phyloP scores from a whole-genome alignment of 768 basidiomycete species.

The Mycena chlorophos region DNA sequence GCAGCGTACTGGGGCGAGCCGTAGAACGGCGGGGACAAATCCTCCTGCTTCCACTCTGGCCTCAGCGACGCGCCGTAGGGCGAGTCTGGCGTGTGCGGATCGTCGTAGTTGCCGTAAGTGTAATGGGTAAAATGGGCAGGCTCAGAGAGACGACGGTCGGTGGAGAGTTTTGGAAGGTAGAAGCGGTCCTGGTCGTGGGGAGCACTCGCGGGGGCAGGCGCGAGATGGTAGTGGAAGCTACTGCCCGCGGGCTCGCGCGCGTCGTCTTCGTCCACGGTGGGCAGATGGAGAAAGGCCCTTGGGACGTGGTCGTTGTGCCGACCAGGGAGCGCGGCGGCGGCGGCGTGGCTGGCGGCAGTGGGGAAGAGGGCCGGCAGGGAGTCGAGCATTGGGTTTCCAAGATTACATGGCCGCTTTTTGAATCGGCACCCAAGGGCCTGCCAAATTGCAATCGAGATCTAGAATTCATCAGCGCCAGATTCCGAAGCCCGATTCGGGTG shows the following conservation, averaged over 20 bases:
- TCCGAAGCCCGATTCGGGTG: too few species aligned
- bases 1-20: conserved; percentile 43
- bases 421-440: not conserved
- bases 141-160: conserved; percentile 63
- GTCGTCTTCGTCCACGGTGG: conserved; percentile 1
- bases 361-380: conserved; percentile 1
- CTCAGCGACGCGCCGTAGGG: conserved; percentile 44
- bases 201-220: conserved; percentile 35
- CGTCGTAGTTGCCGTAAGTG: conserved; percentile 39
- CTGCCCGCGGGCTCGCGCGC: not conserved
- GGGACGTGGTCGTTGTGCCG: not conserved
- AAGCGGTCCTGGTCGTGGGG: conserved; percentile 48
- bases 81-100: conserved; percentile 34
- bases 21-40: conserved; percentile 32
- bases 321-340: not conserved
- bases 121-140: conserved; percentile 52
- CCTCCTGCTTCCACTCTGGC: conserved; percentile 40
- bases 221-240: conserved; percentile 2
- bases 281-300: not conserved
- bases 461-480: not conserved
- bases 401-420: not conserved
- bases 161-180: conserved; percentile 22
- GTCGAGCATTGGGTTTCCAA: conserved; percentile 2
- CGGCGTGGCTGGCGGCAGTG: not conserved
- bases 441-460: not conserved